Conservation (phyloP, 2,329 filamentous ascomycete genomes). For the Colletotrichum sp. region DNA sequence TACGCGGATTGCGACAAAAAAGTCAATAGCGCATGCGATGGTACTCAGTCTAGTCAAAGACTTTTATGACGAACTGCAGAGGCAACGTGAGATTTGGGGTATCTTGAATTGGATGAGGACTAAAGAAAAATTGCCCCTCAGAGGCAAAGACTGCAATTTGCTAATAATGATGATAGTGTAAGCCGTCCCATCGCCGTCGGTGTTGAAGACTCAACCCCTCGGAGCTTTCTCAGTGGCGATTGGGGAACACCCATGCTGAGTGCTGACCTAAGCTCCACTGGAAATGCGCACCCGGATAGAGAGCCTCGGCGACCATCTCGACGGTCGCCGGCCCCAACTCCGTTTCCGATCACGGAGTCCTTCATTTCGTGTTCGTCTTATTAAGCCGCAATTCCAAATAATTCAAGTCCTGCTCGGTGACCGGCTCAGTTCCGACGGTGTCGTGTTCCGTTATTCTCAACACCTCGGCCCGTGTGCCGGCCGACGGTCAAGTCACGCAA, state of each 20-base stretch:
- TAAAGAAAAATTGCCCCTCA: background rate
- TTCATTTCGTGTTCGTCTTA: background rate
- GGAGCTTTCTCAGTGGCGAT: background rate
- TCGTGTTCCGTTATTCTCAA: background rate
- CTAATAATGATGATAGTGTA: constrained; percentile 9
- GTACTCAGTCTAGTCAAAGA: background rate
- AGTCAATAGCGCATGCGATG: background rate
- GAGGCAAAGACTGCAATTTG: background rate
- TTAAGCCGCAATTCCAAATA: background rate
- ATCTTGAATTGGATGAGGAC: background rate
- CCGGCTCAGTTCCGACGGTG: background rate
- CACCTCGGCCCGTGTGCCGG: background rate
- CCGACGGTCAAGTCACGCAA: constrained; percentile 1
- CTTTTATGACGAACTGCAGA: background rate
- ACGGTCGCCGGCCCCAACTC: background rate
- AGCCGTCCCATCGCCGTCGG: background rate
- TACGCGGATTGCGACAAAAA: background rate
- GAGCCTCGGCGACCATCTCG: background rate
- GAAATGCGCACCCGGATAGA: constrained; percentile 12
- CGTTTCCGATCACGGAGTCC: background rate
- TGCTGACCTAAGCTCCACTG: constrained; percentile 16
- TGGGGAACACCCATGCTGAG: constrained; percentile 4
- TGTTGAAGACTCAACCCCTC: background rate
- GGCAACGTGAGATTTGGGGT: background rate
- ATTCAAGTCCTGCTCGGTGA: background rate